phyloP scores from a whole-genome alignment of 768 basidiomycete species.

The Cyclocybe aegerita region DNA sequence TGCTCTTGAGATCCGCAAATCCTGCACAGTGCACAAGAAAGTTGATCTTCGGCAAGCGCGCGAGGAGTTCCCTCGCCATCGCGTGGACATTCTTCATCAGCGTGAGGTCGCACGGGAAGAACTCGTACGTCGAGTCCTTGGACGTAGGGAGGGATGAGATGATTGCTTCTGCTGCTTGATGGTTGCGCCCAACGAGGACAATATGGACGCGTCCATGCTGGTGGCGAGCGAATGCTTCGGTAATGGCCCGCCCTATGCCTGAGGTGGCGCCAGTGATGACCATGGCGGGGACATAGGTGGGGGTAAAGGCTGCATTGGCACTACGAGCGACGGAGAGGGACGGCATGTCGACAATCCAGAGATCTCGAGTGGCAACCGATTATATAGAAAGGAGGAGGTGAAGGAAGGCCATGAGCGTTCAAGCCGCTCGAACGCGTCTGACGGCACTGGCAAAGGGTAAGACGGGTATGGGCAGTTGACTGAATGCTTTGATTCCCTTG shows the following conservation, averaged over 20 bases:
- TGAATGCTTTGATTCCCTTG: too few relatives aligned
- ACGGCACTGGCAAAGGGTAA: too few relatives aligned
- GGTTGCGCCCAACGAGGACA: slow-evolving; percentile 37
- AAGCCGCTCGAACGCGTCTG: too few relatives aligned
- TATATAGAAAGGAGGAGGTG: too few relatives aligned
- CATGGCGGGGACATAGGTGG: slow-evolving; percentile 14
- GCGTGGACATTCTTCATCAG: slow-evolving; percentile 35
- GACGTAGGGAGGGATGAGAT: slow-evolving; percentile 26
- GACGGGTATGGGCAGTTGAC: too few relatives aligned
- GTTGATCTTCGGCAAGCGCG: slow-evolving; percentile 33
- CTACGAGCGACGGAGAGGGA: slow-evolving; percentile 12
- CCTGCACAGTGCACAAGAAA: slow-evolving; percentile 36
- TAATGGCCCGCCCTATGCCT: slow-evolving; percentile 30
- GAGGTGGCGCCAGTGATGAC: slow-evolving; percentile 22
- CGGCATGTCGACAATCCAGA: slow-evolving; percentile 12
- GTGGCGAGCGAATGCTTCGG: slow-evolving; percentile 31
- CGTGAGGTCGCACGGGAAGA: slow-evolving; percentile 35
- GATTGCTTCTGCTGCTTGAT: slow-evolving; percentile 29
- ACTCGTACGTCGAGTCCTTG: slow-evolving; percentile 22
- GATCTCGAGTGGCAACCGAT: too few relatives aligned
- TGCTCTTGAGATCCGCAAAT: slow-evolving; percentile 24
- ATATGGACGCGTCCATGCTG: slow-evolving; percentile 39
- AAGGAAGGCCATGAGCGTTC: too few relatives aligned
- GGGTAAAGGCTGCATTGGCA: slow-evolving; percentile 16
- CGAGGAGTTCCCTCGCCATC: slow-evolving; percentile 23